Base-by-base conservation (phyloP, 2,329 filamentous ascomycete species). In the Cercospora brassicicola region DNA sequence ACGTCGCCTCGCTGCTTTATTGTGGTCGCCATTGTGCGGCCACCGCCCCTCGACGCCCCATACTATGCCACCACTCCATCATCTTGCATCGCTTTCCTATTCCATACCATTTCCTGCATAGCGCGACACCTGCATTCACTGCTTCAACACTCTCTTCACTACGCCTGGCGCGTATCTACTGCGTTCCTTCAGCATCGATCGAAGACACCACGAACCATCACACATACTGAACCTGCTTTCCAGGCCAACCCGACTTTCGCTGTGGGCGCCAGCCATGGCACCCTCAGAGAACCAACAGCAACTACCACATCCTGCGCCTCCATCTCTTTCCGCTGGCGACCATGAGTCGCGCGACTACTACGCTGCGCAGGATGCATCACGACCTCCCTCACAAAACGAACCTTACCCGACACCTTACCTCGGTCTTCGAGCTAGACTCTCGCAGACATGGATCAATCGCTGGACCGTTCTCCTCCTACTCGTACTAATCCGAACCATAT, bases 361-460 rank as follows among this genome's bases (percentile, higher is more conserved):
- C 81, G 83, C 81, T 78, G 78, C 81, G 72, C 83, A 85, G 79
- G 83, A 83, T 77, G 80, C 78, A 83, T 80, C 86, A 80, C 85
- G 85, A 82, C 84, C 85, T 80, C 78, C 82, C 78, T 80, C 84
- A 77, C 85, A 88, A 78, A 89, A 91, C 71, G 86, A 88, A 79
- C 87, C 87, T 78, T 88, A 88, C 77, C 86, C 91, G 77, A 97
- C 93, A 71, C 94, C 95, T 70, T 98, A 98, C 80, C 91, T 99
- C 71, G 93, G 94, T 75, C 88, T 97, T 77, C 89, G 89, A 76
- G 90, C 94, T 75, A 90, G 94, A 76, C 86, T 98, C 75, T 98
- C 95, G 62, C 95, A 99, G 84, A 87, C 96, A 80, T 97, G 94
- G 93, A 89, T 99, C 83, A 98, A 99, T 84, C 88, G 92, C 80